phyloP scores from a whole-genome alignment of 2,329 filamentous ascomycete genomes.

The Beauveria sp. region DNA sequence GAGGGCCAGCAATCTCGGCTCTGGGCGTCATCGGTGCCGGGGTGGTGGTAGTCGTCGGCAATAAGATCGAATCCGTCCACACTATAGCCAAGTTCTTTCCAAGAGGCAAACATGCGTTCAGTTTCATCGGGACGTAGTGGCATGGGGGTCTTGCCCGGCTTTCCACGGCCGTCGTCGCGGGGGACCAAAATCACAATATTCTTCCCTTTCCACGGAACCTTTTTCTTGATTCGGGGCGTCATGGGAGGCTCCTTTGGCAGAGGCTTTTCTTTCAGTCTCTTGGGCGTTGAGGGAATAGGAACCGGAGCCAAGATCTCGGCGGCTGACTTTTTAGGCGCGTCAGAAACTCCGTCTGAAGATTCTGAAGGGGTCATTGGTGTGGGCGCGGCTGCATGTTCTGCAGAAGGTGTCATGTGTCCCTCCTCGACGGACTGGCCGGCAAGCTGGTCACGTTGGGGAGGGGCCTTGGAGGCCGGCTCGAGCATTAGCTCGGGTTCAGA shows the following conservation, averaged over 20 bases:
- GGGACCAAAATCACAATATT: slow-evolving; percentile 65
- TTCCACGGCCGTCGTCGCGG: slow-evolving; percentile 57
- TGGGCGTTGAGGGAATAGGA: slow-evolving; percentile 27
- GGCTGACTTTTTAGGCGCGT: slow-evolving; percentile 14
- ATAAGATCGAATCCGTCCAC: slow-evolving; percentile 61
- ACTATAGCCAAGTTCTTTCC: slow-evolving; percentile 63
- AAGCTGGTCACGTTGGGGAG: slow-evolving; percentile 5
- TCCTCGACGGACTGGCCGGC: background rate
- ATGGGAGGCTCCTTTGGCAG: slow-evolving; percentile 32
- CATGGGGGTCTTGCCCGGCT: slow-evolving; percentile 42
- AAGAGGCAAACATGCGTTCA: slow-evolving; percentile 54
- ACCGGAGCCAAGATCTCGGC: slow-evolving; percentile 17
- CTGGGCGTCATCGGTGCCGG: slow-evolving; percentile 44
- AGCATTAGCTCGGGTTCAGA: slow-evolving; percentile 21
- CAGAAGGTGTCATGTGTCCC: background rate
- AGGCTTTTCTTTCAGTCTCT: slow-evolving; percentile 27
- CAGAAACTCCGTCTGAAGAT: background rate
- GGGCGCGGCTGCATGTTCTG: background rate
- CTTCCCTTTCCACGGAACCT: slow-evolving; percentile 68
- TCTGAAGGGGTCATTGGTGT: slow-evolving; percentile 20
- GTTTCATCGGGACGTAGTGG: slow-evolving; percentile 51
- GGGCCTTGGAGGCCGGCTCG: slow-evolving; percentile 17
- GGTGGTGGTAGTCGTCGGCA: slow-evolving; percentile 32
- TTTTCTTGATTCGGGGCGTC: slow-evolving; percentile 59
- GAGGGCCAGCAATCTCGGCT: slow-evolving; percentile 64